phyloP scores from a whole-genome alignment of 495 filamentous ascomycete species.

The Lophiotrema nucula region DNA sequence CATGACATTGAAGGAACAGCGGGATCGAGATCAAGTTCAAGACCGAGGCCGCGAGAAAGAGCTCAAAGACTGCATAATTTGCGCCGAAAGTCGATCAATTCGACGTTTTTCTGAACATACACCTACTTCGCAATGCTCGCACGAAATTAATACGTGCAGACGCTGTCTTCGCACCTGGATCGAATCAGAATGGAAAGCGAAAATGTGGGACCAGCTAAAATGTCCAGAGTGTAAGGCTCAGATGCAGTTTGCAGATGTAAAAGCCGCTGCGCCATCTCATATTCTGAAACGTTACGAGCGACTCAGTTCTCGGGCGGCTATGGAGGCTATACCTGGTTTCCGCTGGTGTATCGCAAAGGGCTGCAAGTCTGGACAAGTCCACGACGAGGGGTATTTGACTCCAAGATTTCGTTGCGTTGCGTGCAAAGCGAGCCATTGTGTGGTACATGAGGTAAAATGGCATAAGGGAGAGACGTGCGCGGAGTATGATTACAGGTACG shows the following conservation, averaged over 20 bases:
- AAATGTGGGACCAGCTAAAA: slow-evolving; percentile 28
- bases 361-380: slow-evolving; percentile 33
- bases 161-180: slow-evolving; percentile 31
- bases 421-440: slow-evolving; percentile 43
- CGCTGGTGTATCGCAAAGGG: slow-evolving; percentile 26
- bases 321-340: slow-evolving; percentile 31
- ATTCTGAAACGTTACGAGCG: slow-evolving; percentile 28
- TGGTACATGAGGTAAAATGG: slow-evolving; percentile 43
- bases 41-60: too few relatives aligned
- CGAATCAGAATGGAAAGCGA: slow-evolving; percentile 13
- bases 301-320: slow-evolving; percentile 16
- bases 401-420: slow-evolving; percentile 38
- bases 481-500: slow-evolving; percentile 40
- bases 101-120: slow-evolving; percentile 14
- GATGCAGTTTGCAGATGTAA: slow-evolving; percentile 23
- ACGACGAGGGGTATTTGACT: slow-evolving; percentile 1
- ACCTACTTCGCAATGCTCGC: slow-evolving; percentile 24
- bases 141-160: slow-evolving; percentile 22
- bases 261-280: slow-evolving; percentile 13
- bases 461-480: slow-evolving; percentile 43
- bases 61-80: slow-evolving; percentile 26
- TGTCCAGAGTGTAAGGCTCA: slow-evolving; percentile 31
- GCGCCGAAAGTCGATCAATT: slow-evolving; percentile 10
- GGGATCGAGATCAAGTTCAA: too few relatives aligned
- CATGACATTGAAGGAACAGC: too few relatives aligned